Evolutionary conservation across 2,329 filamentous ascomycete genomes (phyloP), one percentile per base, ranked within the genome.

Genomic region (Lasiodiplodia sp.): DNA sequence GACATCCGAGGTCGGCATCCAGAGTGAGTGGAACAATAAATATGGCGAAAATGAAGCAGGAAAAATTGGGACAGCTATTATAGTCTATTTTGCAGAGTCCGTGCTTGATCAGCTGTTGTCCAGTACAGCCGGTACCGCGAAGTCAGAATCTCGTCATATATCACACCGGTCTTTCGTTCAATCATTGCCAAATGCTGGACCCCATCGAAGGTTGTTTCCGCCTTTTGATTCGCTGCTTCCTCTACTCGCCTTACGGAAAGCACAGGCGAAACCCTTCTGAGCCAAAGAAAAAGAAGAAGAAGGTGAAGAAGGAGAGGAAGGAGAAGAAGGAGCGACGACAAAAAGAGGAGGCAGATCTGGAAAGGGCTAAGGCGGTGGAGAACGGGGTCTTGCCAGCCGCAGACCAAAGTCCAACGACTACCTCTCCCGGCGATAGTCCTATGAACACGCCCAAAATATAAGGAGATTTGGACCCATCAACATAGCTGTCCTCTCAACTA

Each of bases 221-320:
- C 21, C 14, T 60, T 2, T 16, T 60, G 21, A 60, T 60, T 23
- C 57, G 57, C 34, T 60, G 57, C 23, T 60, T 60, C 38, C 18
- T 60, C 37, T 25, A 60, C 14, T 8, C 23, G 14, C 57, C 57
- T 16, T 60, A 16, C 25, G 57, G 57, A 47, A 60, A 60, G 37
- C 57, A 60, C 57, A 18, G 12, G 38, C 57, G 23, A 2, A 31
- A 60, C 4, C 57, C 57, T 25, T 38, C 37, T 5, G 37, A 18
- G 2, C 16, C 25, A 11, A 60, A 60, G 38, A 38, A 60, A 8
- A 60, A 31, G 10, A 23, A 8, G 18, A n/a, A 25, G 57, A 2
- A 8, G 44, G n/a, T 3, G 8, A 47, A n/a, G 6, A 14, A 18
- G 6, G 51, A n/a, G 7, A 47, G 10, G 8, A 47, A n/a, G 6